Conservation (phyloP, 2,329 filamentous ascomycete species). For the Neonectria magnoliae region DNA sequence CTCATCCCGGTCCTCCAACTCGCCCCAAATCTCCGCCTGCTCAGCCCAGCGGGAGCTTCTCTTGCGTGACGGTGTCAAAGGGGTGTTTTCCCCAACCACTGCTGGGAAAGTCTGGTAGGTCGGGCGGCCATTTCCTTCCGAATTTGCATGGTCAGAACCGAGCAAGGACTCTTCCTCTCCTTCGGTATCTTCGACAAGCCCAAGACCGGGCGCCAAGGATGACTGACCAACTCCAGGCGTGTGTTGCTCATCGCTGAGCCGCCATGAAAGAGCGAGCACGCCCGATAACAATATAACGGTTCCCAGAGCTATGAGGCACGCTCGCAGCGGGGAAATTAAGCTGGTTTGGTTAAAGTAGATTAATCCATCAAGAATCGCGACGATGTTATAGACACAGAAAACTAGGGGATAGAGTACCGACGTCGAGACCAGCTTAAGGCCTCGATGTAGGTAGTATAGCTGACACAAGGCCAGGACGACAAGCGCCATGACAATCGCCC, state of each 20-base stretch:
- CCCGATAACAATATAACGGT: slow-evolving; percentile 87
- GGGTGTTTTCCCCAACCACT: slow-evolving; percentile 50
- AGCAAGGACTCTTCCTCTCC: slow-evolving; percentile 68
- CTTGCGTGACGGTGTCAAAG: slow-evolving; percentile 55
- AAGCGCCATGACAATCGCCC: slow-evolving; percentile 86
- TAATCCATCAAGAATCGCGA: slow-evolving; percentile 94
- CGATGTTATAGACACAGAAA: slow-evolving; percentile 99
- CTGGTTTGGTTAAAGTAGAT: slow-evolving; percentile 96
- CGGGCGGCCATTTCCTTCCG: slow-evolving; percentile 52
- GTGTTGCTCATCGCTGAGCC: slow-evolving; percentile 81
- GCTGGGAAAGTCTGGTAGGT: slow-evolving; percentile 61
- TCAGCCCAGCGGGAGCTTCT: slow-evolving; percentile 70
- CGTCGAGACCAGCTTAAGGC: slow-evolving; percentile 93
- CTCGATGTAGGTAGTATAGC: slow-evolving; percentile 93
- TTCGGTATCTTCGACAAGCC: slow-evolving; percentile 77
- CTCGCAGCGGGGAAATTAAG: slow-evolving; percentile 78
- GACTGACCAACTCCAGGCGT: slow-evolving; percentile 70
- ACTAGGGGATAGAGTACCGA: slow-evolving; percentile 96
- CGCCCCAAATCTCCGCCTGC: slow-evolving; percentile 85
- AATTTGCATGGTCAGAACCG: slow-evolving; percentile 56
- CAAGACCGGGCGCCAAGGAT: slow-evolving; percentile 82
- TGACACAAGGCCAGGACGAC: slow-evolving; percentile 86
- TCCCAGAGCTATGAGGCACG: slow-evolving; percentile 84
- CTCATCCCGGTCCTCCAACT: slow-evolving; percentile 78
- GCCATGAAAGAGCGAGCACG: slow-evolving; percentile 92